Base-by-base conservation (phyloP, 192 early-diverging fungal species). In the Backusella sp. region DNA sequence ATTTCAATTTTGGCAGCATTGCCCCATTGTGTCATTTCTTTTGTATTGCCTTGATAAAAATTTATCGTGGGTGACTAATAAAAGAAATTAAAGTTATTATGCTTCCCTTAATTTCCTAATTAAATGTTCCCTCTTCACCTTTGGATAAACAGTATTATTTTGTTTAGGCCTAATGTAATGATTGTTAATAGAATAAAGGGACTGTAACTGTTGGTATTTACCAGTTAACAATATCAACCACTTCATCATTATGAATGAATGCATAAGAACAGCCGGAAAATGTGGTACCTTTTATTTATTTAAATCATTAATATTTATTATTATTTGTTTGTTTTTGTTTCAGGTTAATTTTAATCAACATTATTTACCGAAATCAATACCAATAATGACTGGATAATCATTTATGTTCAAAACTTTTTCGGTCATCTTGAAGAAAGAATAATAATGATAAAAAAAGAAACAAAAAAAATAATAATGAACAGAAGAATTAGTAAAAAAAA, bases 221-320 rank as follows among this genome's bases (percentile, higher is more conserved):
- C 84, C 85, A 86, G 15, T 80, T 72, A 5, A 83, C 80, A 69
- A 85, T 85, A 72, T 87, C 86, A 15, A 85, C 74, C 12, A 87
- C 86, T 77, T 87, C 84, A 52, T 85, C 86, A 62, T 85, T 87
- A 35, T 83, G 83, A 23, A 82, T 77, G 79, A 85, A 87, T 21
- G 84, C 80, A 73, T 87, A 85, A 3, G 86, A 82, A 56, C 83
- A 83, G 26, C 84, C 84, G 21, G 82, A 85, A 68, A 82, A 87
- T 1, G 86, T 87, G 44, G 84, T 87, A 78, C 86, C 86, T 74
- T 28, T 66, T 52, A 23, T 56, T 36, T 62, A 28, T 62, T 49
- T 49, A 7, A 49, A n/a, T 19, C 1, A 49, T 49, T 49, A 49
- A n/a, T 49, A 49, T 49, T n/a, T 49, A 49, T 62, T 28, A 62